phyloP scores from a whole-genome alignment of 805 yeast genomes.

The Jamesozyma hellenica region DNA sequence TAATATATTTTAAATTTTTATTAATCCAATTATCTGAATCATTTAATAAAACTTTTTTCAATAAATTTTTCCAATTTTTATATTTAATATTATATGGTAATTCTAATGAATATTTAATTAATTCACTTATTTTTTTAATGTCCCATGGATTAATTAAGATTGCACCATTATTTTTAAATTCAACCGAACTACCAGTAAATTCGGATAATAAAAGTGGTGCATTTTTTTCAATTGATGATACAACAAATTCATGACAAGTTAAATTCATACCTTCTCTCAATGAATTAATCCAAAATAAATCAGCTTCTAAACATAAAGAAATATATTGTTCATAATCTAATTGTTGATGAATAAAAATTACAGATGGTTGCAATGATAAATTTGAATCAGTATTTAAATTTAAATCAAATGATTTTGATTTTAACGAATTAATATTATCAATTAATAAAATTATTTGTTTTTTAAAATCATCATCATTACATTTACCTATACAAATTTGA shows the following conservation, averaged over 20 bases:
- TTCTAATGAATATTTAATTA: constrained; percentile 50
- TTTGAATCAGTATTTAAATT: constrained; percentile 47
- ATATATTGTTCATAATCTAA: constrained; percentile 82
- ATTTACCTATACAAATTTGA: constrained; percentile 65
- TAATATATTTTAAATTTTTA: constrained; percentile 44
- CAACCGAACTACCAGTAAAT: constrained; percentile 87
- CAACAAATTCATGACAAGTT: constrained; percentile 89
- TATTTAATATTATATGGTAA: constrained; percentile 49
- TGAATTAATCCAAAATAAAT: constrained; percentile 76
- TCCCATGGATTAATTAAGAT: constrained; percentile 89
- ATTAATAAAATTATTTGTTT: constrained; percentile 64
- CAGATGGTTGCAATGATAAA: constrained; percentile 49
- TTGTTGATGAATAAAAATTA: constrained; percentile 79
- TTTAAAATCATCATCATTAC: constrained; percentile 54
- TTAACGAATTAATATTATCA: constrained; percentile 71
- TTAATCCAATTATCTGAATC: constrained; percentile 72
- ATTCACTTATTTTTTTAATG: constrained; percentile 48
- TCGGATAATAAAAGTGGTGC: constrained; percentile 84
- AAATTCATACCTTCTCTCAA: constrained; percentile 95
- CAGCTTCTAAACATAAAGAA: constrained; percentile 79
- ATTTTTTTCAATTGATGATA: constrained; percentile 56
- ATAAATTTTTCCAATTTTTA: constrained; percentile 51
- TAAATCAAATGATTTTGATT: constrained; percentile 27
- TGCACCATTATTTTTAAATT: constrained; percentile 54
- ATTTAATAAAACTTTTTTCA: constrained; percentile 46